These are phyloP conservation scores for Brassica carinata DNA, from an alignment of 345 rosid species.

Conservation along the genomic window DNA sequence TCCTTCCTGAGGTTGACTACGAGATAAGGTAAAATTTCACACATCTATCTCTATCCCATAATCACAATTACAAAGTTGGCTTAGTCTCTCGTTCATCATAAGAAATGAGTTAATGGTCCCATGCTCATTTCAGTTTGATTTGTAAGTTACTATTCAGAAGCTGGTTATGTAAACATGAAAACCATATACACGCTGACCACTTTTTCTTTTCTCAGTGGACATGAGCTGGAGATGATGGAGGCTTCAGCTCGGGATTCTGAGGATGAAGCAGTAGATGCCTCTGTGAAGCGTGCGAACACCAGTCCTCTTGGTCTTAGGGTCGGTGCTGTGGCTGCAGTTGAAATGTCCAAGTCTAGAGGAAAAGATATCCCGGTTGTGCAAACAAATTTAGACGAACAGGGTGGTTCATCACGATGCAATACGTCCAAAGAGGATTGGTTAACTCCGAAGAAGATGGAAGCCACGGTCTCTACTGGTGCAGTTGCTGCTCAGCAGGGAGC, in stretches of 20 bases:
- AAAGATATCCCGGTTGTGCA: conserved; percentile 31
- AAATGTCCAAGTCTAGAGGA: conserved; percentile 37
- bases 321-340: conserved; percentile 37
- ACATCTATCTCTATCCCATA: conserved; percentile 4
- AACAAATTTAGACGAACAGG: conserved; percentile 28
- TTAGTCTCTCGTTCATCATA: neutral
- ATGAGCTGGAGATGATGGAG: conserved; percentile 80
- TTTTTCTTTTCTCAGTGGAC: conserved; percentile 52
- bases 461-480: conserved; percentile 33
- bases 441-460: conserved; percentile 43
- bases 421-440: conserved; percentile 36
- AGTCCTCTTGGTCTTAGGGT: conserved; percentile 55
- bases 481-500: conserved; percentile 26
- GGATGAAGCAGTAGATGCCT: conserved; percentile 59
- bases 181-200: conserved; percentile 10
- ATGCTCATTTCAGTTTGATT: conserved; percentile 15
- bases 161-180: neutral
- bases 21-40: conserved; percentile 61
- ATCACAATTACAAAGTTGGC: conserved; percentile 7
- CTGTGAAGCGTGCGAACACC: conserved; percentile 43
- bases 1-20: conserved; percentile 77
- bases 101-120: neutral
- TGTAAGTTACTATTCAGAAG: neutral
- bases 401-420: conserved; percentile 35
- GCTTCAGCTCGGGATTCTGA: conserved; percentile 95